These are phyloP conservation scores for Glaciozyma antarctica DNA, from an alignment of 768 basidiomycete species.

Conservation along the genomic window DNA sequence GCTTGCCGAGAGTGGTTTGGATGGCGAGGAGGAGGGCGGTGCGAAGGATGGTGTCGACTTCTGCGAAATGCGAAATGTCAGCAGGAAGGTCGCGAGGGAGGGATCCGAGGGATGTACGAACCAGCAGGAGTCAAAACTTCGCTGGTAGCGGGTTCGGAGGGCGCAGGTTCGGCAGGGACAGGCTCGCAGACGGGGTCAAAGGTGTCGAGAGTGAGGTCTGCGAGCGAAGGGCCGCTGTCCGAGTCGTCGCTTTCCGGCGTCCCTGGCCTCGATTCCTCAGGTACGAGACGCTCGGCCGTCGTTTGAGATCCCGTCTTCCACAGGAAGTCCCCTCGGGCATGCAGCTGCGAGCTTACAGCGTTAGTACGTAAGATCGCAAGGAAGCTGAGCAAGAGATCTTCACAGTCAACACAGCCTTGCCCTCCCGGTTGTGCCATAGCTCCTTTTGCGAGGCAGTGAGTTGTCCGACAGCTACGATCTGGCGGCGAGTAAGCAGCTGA, in stretches of 20 bases:
- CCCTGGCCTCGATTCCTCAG: neutral
- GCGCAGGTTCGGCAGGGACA: neutral
- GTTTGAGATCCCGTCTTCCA: slow-evolving; percentile 13
- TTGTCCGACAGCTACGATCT: slow-evolving; percentile 15
- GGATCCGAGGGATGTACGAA: neutral
- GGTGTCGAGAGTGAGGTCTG: neutral
- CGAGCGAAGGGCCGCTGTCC: neutral
- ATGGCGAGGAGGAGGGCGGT: slow-evolving; percentile 14
- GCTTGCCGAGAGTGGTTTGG: neutral
- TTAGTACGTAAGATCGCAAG: neutral
- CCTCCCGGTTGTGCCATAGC: slow-evolving; percentile 8
- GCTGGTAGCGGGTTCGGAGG: neutral
- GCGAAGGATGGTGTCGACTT: slow-evolving; percentile 20
- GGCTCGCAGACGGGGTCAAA: neutral
- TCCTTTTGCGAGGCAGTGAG: neutral
- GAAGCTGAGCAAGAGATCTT: neutral
- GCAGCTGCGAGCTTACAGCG: slow-evolving; percentile 3
- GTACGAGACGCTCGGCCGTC: too few relatives aligned
- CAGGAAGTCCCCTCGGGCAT: slow-evolving; percentile 26
- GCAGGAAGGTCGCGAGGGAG: neutral
- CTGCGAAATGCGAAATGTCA: neutral
- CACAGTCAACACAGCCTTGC: slow-evolving; percentile 23
- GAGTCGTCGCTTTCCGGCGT: neutral
- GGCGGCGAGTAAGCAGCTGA: too few relatives aligned
- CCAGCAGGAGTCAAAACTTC: neutral